These are phyloP conservation scores for Nemania bipapillata DNA, from an alignment of 2,329 filamentous ascomycete species.

Conservation along the genomic window DNA sequence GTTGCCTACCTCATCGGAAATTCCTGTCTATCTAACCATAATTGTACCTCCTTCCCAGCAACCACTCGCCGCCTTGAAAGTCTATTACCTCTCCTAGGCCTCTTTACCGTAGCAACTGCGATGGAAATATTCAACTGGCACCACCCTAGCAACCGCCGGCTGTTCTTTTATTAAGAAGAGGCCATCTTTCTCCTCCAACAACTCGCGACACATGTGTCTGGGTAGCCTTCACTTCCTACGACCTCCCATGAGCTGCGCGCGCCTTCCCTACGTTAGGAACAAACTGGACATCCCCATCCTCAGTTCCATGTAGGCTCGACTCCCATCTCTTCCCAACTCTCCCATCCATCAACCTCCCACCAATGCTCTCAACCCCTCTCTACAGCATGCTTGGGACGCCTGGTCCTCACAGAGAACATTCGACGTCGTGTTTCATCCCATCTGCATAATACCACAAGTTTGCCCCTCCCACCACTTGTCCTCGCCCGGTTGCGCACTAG, in stretches of 20 bases:
- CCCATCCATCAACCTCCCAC: constrained; percentile 6
- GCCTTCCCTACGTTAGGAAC: constrained; percentile 25
- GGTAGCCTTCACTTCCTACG: not conserved
- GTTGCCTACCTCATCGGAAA: not conserved
- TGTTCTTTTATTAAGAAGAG: constrained; percentile 24
- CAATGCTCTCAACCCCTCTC: not conserved
- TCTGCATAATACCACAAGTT: constrained; percentile 14
- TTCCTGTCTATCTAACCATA: not conserved
- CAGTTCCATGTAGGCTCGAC: constrained; percentile 27
- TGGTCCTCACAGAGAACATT: constrained; percentile 3
- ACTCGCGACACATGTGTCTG: constrained; percentile 6
- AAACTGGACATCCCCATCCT: constrained; percentile 8
- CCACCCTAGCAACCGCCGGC: constrained; percentile 35
- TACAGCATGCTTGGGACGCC: constrained; percentile 21
- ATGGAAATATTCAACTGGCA: constrained; percentile 34
- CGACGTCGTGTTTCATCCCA: constrained; percentile 15
- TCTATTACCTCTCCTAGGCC: not conserved
- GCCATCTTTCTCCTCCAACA: not conserved
- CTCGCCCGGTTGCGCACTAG: not conserved
- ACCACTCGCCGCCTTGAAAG: constrained; percentile 3
- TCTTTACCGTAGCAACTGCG: constrained; percentile 29
- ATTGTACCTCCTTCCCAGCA: constrained; percentile 2
- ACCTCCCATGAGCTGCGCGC: constrained; percentile 11
- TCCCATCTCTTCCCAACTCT: constrained; percentile 13
- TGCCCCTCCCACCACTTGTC: constrained; percentile 15